These are phyloP conservation scores for Nitzschia inconspicua DNA, from an alignment of 108 stramenopile species.

Conservation along the genomic window DNA sequence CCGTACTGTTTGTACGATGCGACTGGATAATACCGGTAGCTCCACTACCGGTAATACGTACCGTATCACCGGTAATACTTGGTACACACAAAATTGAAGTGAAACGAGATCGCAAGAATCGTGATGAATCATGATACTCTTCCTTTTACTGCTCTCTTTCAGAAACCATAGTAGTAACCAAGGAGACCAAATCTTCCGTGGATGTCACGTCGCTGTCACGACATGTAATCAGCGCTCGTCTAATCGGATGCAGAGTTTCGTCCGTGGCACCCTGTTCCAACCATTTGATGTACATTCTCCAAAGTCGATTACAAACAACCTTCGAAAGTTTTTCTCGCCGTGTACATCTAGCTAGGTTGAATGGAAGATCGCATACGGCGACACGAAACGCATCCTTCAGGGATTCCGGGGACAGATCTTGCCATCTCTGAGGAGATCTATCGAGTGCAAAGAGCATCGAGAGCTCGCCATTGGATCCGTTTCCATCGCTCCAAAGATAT, in stretches of 20 bases:
- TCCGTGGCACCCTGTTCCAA: constrained; percentile 17
- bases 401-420: constrained; percentile 11
- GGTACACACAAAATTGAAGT: too few species aligned
- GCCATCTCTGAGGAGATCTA: constrained; percentile 11
- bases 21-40: too few species aligned
- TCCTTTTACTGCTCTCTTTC: too few species aligned
- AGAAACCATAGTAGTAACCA: constrained; percentile 22
- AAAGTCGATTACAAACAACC: constrained; percentile 16
- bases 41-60: too few species aligned
- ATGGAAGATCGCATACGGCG: constrained; percentile 29
- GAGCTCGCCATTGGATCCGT: constrained; percentile 28
- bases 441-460: constrained; percentile 16
- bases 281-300: constrained; percentile 31
- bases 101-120: too few species aligned
- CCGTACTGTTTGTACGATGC: too few species aligned
- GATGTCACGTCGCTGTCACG: constrained; percentile 5
- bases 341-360: constrained; percentile 22
- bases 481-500: constrained; percentile 14
- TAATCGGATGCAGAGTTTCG: constrained; percentile 9
- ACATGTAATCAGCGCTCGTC: constrained; percentile 18
- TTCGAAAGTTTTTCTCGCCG: constrained; percentile 12
- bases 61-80: too few species aligned
- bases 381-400: constrained; percentile 14
- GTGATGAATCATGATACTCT: too few species aligned
- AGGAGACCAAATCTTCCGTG: constrained; percentile 10